phyloP scores from a whole-genome alignment of 306 rosid species.

The Lablab purpureus region DNA sequence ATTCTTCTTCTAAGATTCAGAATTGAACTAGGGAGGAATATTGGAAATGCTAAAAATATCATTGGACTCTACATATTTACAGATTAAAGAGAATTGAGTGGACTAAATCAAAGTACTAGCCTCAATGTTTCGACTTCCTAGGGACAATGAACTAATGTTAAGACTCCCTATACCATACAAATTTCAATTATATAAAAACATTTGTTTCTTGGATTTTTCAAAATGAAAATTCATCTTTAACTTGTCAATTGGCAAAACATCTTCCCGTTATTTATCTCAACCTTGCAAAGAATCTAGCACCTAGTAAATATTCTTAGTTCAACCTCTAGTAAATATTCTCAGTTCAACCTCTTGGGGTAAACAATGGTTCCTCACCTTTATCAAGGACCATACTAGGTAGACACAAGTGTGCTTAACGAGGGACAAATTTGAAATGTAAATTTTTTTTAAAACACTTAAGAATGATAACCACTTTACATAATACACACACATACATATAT shows the following conservation, averaged over 20 bases:
- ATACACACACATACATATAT: no score
- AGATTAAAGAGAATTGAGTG: no score
- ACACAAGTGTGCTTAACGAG: not conserved
- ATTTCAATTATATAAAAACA: no score
- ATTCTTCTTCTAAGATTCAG: not conserved
- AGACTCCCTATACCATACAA: not conserved
- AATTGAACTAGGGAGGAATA: no score
- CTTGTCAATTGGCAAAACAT: not conserved
- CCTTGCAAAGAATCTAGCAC: not conserved
- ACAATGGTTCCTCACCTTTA: not conserved
- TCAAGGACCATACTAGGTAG: not conserved
- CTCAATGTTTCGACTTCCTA: no score
- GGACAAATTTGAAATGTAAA: not conserved
- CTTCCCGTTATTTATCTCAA: not conserved
- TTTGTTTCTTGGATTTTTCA: not conserved
- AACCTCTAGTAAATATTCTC: not conserved
- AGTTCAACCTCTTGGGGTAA: not conserved
- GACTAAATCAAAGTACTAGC: no score
- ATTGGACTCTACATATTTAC: no score
- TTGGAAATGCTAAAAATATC: no score
- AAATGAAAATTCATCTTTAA: not conserved
- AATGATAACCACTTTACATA: not conserved
- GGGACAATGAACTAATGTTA: not conserved
- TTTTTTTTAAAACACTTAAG: no score
- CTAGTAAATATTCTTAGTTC: not conserved